Conservation (phyloP, 768 basidiomycete genomes). For the Serpula lacrymans region DNA sequence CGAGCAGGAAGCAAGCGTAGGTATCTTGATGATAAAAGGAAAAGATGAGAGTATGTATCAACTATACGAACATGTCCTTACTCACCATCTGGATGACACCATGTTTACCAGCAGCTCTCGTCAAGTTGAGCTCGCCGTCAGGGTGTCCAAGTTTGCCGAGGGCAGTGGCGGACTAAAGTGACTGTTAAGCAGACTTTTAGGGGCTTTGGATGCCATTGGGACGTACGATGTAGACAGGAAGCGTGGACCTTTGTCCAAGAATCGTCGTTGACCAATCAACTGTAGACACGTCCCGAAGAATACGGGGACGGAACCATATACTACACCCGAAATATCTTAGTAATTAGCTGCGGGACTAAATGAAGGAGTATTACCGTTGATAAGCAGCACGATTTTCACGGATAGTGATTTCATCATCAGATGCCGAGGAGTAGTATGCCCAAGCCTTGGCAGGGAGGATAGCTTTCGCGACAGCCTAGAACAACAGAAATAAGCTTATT, state of each 20-base stretch:
- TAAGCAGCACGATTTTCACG: constrained; percentile 86
- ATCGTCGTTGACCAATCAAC: constrained; percentile 80
- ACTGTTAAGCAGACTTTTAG: constrained; percentile 3
- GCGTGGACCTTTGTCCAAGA: constrained; percentile 64
- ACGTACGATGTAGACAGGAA: constrained; percentile 74
- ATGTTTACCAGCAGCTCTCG: constrained; percentile 76
- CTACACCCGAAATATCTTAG: constrained; percentile 26
- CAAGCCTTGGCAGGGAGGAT: constrained; percentile 82
- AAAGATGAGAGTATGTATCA: background rate
- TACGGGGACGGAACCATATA: constrained; percentile 86
- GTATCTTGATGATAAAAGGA: constrained; percentile 53
- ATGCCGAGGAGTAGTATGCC: constrained; percentile 90
- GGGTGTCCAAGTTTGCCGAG: constrained; percentile 90
- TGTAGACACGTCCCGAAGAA: constrained; percentile 73
- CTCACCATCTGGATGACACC: constrained; percentile 65
- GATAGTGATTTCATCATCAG: constrained; percentile 86
- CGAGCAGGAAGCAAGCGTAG: constrained; percentile 86
- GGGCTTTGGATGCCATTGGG: constrained; percentile 1
- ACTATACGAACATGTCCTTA: background rate
- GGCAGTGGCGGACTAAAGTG: constrained; percentile 60
- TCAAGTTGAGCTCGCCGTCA: constrained; percentile 86
- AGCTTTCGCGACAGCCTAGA: constrained; percentile 70
- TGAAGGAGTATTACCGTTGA: constrained; percentile 53
- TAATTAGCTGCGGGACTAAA: background rate
- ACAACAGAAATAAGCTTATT: background rate